These are phyloP conservation scores for button mushroom (Agaricus bisporus) DNA, from an alignment of 768 basidiomycete species.

Conservation along the genomic window DNA sequence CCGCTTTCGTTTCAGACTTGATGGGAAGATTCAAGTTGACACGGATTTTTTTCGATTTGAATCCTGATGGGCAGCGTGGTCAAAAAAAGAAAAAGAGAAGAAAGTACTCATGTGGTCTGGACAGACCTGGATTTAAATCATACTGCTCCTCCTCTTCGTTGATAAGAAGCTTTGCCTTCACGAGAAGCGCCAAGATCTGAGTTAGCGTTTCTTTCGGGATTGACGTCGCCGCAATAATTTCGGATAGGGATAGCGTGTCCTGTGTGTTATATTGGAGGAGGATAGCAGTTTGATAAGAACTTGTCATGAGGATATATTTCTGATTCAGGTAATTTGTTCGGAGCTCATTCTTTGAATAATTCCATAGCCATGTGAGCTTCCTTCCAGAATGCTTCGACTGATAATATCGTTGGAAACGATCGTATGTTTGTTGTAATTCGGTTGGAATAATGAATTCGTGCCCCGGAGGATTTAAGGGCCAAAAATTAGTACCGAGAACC, in stretches of 20 bases:
- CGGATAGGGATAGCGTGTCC: constrained; percentile 78
- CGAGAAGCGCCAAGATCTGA: constrained; percentile 60
- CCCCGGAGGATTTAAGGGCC: constrained; percentile 81
- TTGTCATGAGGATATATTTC: constrained; percentile 95
- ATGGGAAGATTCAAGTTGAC: constrained; percentile 90
- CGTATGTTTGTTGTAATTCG: constrained; percentile 83
- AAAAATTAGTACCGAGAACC: constrained; percentile 94
- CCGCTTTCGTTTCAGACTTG: constrained; percentile 91
- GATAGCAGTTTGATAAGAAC: constrained; percentile 93
- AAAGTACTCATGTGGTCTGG: not conserved
- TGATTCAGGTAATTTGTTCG: constrained; percentile 89
- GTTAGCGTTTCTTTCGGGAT: constrained; percentile 75
- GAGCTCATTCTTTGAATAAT: constrained; percentile 95
- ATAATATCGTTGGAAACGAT: constrained; percentile 91
- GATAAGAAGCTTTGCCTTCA: constrained; percentile 85
- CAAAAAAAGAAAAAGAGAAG: not conserved
- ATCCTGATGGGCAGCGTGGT: constrained; percentile 37
- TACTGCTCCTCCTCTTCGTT: constrained; percentile 87
- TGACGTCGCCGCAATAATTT: constrained; percentile 73
- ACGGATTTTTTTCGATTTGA: constrained; percentile 92
- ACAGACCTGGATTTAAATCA: constrained; percentile 74
- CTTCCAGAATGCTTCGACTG: constrained; percentile 91
- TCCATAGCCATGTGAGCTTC: constrained; percentile 98
- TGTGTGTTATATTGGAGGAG: constrained; percentile 89
- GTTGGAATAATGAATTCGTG: constrained; percentile 87